These are phyloP conservation scores for Gracilaria domingensis DNA, from an alignment of 23 red algal genomes.

Conservation along the genomic window DNA sequence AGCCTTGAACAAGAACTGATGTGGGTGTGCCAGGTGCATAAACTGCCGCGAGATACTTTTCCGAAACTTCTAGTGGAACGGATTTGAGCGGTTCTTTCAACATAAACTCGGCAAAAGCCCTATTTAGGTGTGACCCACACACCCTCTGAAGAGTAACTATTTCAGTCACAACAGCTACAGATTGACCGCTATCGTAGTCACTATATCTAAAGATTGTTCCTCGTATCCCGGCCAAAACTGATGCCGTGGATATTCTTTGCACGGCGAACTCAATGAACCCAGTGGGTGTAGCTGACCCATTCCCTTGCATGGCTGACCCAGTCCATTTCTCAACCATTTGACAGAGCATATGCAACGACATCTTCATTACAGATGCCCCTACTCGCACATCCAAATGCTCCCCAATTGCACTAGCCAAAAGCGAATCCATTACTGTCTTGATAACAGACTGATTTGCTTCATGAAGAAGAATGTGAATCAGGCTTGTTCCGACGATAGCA, in stretches of 20 bases:
- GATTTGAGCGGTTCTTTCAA: constrained; percentile 5
- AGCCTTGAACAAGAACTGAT: background rate
- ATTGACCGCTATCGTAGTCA: constrained; percentile 48
- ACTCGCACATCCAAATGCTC: constrained; percentile 63
- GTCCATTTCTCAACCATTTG: constrained; percentile 61
- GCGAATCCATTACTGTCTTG: constrained; percentile 42
- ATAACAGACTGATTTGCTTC: constrained; percentile 29
- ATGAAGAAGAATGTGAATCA: constrained; percentile 37
- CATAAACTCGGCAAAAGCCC: constrained; percentile 17
- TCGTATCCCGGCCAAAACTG: constrained; percentile 27
- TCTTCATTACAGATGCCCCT: constrained; percentile 61
- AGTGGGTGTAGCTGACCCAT: background rate
- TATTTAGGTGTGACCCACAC: background rate
- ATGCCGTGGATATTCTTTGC: constrained; percentile 33
- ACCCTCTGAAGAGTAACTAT: constrained; percentile 36
- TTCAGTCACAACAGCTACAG: constrained; percentile 50
- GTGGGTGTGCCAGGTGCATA: background rate
- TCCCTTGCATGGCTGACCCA: background rate
- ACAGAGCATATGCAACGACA: constrained; percentile 64
- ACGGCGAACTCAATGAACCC: constrained; percentile 63
- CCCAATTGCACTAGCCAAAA: constrained; percentile 59
- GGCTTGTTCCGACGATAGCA: constrained; percentile 50
- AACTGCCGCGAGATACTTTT: background rate
- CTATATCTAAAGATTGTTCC: constrained; percentile 50
- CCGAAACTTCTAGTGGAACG: background rate